Conservation (phyloP, 768 basidiomycete species). For the Coprinopsis cinerea region DNA sequence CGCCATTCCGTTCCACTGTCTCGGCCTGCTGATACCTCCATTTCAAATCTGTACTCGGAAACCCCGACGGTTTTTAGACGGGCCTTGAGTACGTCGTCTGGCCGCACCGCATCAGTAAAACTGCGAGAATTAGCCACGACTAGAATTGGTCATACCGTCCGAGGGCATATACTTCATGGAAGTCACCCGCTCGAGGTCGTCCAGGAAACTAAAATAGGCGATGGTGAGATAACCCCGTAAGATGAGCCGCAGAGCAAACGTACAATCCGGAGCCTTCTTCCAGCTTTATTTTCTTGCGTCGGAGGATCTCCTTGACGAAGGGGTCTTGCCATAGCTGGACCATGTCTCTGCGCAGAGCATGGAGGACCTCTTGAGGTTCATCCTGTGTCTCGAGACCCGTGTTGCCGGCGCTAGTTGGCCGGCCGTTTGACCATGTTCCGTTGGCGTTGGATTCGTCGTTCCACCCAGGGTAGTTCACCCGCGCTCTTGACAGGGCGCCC, state of each 20-base stretch:
- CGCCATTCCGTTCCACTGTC: conserved; percentile 65
- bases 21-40: conserved; percentile 51
- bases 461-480: conserved; percentile 27
- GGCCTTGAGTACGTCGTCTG: conserved; percentile 74
- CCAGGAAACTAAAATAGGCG: conserved; percentile 49
- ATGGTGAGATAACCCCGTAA: conserved; percentile 9
- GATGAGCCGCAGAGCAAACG: conserved; percentile 31
- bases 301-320: conserved; percentile 48
- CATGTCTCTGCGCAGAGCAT: conserved; percentile 60
- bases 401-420: conserved; percentile 40
- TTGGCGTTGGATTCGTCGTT: conserved; percentile 17
- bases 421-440: conserved; percentile 17
- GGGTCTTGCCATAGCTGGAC: conserved; percentile 62
- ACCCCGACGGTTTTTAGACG: conserved; percentile 75
- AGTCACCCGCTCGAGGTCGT: conserved; percentile 63
- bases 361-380: conserved; percentile 55
- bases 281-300: conserved; percentile 51
- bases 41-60: conserved; percentile 75
- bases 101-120: background rate
- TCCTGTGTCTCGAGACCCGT: conserved; percentile 43
- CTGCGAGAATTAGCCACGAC: background rate
- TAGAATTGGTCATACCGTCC: conserved; percentile 42
- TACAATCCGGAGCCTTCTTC: conserved; percentile 72
- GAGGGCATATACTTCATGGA: conserved; percentile 59
- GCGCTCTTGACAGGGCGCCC: conserved; percentile 44